Evolutionary conservation across 73 alveolate species (phyloP).

Genomic region (Paramecium pentaurelia): DNA sequence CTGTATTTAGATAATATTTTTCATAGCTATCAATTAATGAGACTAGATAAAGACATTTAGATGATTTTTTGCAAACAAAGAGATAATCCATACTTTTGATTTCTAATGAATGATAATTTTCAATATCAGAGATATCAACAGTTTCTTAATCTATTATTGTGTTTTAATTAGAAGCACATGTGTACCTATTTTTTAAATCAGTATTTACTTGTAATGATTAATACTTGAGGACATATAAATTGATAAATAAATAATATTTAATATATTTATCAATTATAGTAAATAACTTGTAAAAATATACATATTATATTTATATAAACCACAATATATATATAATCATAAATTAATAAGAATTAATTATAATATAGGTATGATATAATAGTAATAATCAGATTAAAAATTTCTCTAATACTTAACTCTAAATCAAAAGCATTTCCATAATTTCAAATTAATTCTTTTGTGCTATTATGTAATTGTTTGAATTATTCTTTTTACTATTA

Average conservation of each 20-base stretch:
- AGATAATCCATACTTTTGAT: background rate
- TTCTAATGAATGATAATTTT: background rate
- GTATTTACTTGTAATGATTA: background rate
- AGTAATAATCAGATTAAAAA: background rate
- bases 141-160: background rate
- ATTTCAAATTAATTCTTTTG: background rate
- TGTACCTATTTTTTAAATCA: background rate
- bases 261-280: background rate
- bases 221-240: background rate
- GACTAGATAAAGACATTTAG: background rate
- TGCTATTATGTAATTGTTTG: background rate
- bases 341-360: background rate
- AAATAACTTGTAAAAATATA: background rate
- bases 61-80: background rate
- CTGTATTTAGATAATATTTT: background rate
- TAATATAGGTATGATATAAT: background rate
- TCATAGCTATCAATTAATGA: background rate
- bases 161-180: background rate
- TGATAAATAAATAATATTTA: background rate
- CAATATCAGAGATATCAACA: background rate
- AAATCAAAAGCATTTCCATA: background rate
- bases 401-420: background rate
- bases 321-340: too few species aligned
- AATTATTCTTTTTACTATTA: background rate
- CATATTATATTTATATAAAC: too few species aligned